Conservation (phyloP, 345 rosid genomes). For the Dipteronia dyeriana region DNA sequence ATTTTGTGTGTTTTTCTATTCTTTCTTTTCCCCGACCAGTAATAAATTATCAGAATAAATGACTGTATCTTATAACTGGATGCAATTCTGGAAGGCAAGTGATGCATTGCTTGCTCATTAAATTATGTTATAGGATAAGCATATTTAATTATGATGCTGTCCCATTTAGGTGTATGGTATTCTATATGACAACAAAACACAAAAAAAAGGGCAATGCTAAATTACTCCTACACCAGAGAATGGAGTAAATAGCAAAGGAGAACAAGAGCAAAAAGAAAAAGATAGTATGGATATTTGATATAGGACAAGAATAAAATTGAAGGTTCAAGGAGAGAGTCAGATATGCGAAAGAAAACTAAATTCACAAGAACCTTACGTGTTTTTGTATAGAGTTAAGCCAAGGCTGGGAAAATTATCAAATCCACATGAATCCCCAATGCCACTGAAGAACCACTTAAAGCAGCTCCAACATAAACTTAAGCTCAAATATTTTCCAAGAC, state of each 20-base stretch:
- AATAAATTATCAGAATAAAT: too few species aligned
- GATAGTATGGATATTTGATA: background rate
- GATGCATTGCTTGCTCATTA: background rate
- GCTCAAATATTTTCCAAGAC: constrained; percentile 90
- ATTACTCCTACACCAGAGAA: background rate
- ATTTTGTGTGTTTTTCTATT: too few species aligned
- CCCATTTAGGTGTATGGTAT: background rate
- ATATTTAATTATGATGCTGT: background rate
- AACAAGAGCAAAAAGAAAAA: background rate
- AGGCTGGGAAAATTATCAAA: constrained; percentile 92
- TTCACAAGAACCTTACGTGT: constrained; percentile 56
- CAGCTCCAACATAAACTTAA: constrained; percentile 91
- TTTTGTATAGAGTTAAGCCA: constrained; percentile 77
- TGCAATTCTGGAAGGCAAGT: background rate
- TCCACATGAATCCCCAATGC: constrained; percentile 88
- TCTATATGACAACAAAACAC: background rate
- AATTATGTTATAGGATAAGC: background rate
- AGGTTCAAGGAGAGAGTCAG: background rate
- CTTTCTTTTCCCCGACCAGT: too few species aligned
- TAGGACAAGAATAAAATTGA: background rate
- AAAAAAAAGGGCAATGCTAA: background rate
- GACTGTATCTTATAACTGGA: too few species aligned
- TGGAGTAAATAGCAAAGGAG: background rate
- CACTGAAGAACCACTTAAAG: constrained; percentile 99
- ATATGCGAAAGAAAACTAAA: constrained; percentile 17